Conservation (phyloP, 2,329 filamentous ascomycete genomes). For the Tolypocladium pustulatum region DNA sequence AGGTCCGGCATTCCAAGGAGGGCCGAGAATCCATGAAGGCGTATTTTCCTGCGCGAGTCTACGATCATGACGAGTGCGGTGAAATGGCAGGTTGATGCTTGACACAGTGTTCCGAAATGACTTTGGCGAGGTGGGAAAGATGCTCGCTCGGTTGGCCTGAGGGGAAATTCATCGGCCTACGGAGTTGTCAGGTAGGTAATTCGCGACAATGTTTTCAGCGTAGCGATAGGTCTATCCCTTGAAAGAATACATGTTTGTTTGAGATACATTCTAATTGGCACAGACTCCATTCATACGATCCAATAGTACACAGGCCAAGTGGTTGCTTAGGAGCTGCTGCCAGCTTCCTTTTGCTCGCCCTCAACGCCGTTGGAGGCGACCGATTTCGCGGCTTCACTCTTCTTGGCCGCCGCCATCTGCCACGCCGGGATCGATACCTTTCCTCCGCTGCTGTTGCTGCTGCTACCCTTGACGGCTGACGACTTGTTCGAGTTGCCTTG, state of each 20-base stretch:
- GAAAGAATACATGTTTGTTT: no score
- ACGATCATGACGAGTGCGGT: neutral
- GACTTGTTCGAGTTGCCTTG: slow-evolving; percentile 23
- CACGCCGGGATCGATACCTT: slow-evolving; percentile 68
- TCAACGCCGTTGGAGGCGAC: slow-evolving; percentile 16
- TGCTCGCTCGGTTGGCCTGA: neutral
- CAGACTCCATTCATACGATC: neutral
- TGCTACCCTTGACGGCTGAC: slow-evolving; percentile 16
- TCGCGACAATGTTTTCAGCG: no score
- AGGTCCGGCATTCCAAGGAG: neutral
- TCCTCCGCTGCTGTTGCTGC: slow-evolving; percentile 19
- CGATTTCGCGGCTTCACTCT: slow-evolving; percentile 20
- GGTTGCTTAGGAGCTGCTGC: slow-evolving; percentile 1
- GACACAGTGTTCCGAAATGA: neutral
- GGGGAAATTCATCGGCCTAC: neutral
- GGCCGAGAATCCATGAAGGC: neutral
- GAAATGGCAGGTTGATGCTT: neutral
- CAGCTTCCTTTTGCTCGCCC: slow-evolving; percentile 5
- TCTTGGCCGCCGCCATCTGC: slow-evolving; percentile 63
- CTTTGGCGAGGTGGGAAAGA: neutral
- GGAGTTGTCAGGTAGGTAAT: no score
- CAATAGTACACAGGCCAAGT: neutral
- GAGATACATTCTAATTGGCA: neutral
- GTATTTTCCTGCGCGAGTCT: neutral
- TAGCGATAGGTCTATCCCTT: neutral